Evolutionary conservation across 768 basidiomycete genomes (phyloP), one percentile per base, ranked within the genome.

Genomic region (Nevesoporus exiguus): DNA sequence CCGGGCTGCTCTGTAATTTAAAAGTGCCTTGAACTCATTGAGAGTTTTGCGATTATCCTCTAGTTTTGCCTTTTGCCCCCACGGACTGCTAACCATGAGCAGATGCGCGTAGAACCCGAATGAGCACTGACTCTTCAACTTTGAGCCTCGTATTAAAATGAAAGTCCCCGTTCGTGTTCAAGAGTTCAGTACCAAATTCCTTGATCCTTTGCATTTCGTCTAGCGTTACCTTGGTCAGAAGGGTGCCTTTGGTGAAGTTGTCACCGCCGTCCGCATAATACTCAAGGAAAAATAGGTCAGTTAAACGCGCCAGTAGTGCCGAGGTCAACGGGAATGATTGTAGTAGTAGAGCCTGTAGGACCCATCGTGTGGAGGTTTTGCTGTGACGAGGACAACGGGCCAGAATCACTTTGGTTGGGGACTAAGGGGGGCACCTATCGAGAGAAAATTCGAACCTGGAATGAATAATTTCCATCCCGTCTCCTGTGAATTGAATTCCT

Each of bases 151-250:
- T 62, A 7, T 46, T 31, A 2, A 5, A 22, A 49, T 5, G 8
- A 54, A 61, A 5, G 43, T 29, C 0, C 21, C 9, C n/a, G 17
- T 52, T 40, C 3, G 21, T 15, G 33, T 39, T 31, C 33, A 39
- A 39, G 14, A 52, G 40, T 33, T 61, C 59, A 27, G 33, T 17
- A 5, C 50, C 47, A 13, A 57, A 2, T 1, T 36, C 1, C 1
- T 1, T 7, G 5, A 61, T 51, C 15, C 13, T 24, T 0, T 0
- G 3, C 46, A 61, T 57, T 17, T 61, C 59, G 0, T 57, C 27
- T 9, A 57, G n/a, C 3, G 61, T 61, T 13, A 49, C 48, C 5
- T 0, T 15, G 6, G 62, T 24, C 7, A 61, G 19, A 15, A 53
- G 0, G 5, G 1, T 11, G 3, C 59, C 59, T 19, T 47, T 61